Percentiles rank a stretch among this genome's conserved stretches.
These are phyloP conservation scores for Lepidium didymum DNA, from an alignment of 345 rosid genomes.

Conservation along the genomic window DNA sequence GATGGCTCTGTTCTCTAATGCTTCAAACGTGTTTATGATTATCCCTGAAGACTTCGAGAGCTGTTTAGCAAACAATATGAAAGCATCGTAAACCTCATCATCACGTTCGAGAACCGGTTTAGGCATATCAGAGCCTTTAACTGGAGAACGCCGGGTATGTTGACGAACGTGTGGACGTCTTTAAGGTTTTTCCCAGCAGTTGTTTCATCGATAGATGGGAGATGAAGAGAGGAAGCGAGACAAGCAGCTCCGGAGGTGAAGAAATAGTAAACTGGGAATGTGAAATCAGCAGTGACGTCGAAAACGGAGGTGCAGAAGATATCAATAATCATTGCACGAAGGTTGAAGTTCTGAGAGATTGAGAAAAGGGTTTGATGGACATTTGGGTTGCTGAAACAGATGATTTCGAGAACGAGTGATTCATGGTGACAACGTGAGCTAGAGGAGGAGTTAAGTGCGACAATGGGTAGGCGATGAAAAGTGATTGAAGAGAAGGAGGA, in stretches of 20 bases:
- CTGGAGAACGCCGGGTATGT: slow-evolving; percentile 35
- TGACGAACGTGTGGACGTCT: slow-evolving; percentile 30
- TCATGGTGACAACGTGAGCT: slow-evolving; percentile 24
- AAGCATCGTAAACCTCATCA: slow-evolving; percentile 19
- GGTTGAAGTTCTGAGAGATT: slow-evolving; percentile 19
- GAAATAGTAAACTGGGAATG: slow-evolving; percentile 40
- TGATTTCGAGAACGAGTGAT: slow-evolving; percentile 23
- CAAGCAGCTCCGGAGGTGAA: slow-evolving; percentile 34
- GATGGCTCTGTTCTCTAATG: slow-evolving; percentile 37
- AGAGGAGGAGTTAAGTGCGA: slow-evolving; percentile 16
- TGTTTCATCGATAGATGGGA: slow-evolving; percentile 28
- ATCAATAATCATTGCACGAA: slow-evolving; percentile 37
- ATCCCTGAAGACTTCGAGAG: slow-evolving; percentile 35
- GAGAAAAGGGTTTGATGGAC: slow-evolving; percentile 32
- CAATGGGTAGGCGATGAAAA: slow-evolving; percentile 39
- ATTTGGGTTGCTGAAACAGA: slow-evolving; percentile 33
- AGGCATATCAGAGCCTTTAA: slow-evolving; percentile 27
- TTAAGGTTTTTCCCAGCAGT: slow-evolving; percentile 25
- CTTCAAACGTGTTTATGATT: slow-evolving; percentile 45
- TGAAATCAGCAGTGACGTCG: slow-evolving; percentile 23
- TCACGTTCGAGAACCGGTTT: slow-evolving; percentile 24
- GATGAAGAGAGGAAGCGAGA: slow-evolving; percentile 31
- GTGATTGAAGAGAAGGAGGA: slow-evolving; percentile 35
- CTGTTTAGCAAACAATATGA: not conserved
- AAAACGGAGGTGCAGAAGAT: slow-evolving; percentile 37